phyloP scores from a whole-genome alignment of 2,329 filamentous ascomycete genomes.

The Ophiostoma sp. region DNA sequence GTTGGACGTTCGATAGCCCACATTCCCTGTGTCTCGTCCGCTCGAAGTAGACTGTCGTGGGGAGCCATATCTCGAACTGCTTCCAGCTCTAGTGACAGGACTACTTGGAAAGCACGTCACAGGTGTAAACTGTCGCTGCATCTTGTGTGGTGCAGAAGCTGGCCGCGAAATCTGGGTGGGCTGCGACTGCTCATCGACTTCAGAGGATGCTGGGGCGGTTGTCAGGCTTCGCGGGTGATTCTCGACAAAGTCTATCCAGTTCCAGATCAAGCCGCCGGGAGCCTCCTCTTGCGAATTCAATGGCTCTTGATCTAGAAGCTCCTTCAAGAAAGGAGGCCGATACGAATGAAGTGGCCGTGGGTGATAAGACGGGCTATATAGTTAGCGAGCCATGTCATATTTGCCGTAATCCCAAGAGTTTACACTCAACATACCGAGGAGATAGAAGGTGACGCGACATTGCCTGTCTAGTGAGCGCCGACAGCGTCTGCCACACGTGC shows the following conservation, averaged over 20 bases:
- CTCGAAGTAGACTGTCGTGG: not conserved
- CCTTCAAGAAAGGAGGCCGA: not conserved
- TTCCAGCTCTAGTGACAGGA: not conserved
- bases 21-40: not conserved
- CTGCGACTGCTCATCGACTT: not conserved
- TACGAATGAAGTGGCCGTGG: not conserved
- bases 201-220: not conserved
- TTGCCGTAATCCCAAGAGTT: not conserved
- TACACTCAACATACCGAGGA: not conserved
- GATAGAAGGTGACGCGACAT: too few relatives aligned
- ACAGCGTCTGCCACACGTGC: not conserved
- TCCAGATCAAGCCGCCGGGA: not conserved
- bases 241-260: not conserved
- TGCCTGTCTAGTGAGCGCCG: too few relatives aligned
- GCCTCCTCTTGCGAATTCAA: not conserved
- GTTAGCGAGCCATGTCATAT: not conserved
- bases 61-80: not conserved
- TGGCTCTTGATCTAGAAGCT: not conserved
- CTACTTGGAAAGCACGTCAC: not conserved
- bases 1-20: not conserved
- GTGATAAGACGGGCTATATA: not conserved
- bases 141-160: not conserved
- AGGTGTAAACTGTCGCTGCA: not conserved
- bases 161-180: not conserved
- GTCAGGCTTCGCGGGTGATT: not conserved